A percentile compares a stretch with the other conserved stretches of the same genome.
Evolutionary conservation across 768 basidiomycete species (phyloP).

Genomic region (Lyophyllum shimeji): DNA sequence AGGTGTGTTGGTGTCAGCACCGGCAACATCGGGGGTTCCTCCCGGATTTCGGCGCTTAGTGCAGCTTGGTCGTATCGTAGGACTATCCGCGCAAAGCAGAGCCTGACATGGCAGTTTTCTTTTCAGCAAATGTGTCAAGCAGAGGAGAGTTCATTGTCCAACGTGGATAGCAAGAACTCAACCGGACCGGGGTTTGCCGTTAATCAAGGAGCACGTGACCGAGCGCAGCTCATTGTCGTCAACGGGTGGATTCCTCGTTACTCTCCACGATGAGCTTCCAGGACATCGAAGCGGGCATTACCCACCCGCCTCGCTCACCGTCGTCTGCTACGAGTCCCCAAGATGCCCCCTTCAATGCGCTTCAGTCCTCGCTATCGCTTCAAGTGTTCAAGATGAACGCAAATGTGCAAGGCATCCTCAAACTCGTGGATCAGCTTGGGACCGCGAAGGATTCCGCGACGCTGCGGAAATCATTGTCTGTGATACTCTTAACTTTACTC

Average conservation of each 20-base stretch:
- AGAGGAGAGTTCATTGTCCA: too few relatives aligned
- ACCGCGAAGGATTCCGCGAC: constrained; percentile 76
- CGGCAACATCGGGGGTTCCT: too few relatives aligned
- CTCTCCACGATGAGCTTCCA: constrained; percentile 50
- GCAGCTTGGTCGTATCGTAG: too few relatives aligned
- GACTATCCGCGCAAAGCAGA: too few relatives aligned
- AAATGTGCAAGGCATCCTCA: constrained; percentile 93
- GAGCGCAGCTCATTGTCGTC: not conserved
- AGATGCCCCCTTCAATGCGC: constrained; percentile 70
- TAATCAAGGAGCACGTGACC: not conserved
- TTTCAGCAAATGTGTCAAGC: too few relatives aligned
- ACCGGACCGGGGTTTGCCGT: not conserved
- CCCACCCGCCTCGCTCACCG: constrained; percentile 33
- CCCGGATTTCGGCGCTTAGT: too few relatives aligned
- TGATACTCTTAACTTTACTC: constrained; percentile 11
- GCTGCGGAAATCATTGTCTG: constrained; percentile 84
- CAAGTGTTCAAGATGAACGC: constrained; percentile 99
- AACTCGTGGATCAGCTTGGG: constrained; percentile 96
- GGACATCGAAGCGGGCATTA: constrained; percentile 51
- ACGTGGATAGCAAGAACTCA: too few relatives aligned
- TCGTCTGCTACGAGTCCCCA: constrained; percentile 44
- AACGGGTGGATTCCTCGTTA: not conserved
- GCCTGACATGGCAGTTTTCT: too few relatives aligned
- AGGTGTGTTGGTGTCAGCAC: too few relatives aligned
- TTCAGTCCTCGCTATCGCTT: constrained; percentile 81